Conservation (phyloP, 768 basidiomycete genomes). For the Trichaptum fuscoviolaceum region DNA sequence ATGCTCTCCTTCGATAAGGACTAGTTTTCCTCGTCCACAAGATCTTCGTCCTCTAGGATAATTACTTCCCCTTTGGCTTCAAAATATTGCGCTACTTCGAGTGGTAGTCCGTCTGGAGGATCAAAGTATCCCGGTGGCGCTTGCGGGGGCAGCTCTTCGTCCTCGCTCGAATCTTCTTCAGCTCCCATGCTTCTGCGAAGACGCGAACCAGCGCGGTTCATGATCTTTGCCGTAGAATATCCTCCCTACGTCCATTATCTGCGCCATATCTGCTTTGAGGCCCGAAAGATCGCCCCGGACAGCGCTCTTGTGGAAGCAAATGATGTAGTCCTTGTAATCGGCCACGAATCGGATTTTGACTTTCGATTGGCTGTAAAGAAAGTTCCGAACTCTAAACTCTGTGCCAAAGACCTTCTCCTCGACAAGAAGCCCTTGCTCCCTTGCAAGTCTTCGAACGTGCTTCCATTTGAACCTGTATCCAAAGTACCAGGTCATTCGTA, state of each 20-base stretch:
- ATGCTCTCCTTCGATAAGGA: no score
- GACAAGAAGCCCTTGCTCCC: background rate
- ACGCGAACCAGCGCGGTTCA: background rate
- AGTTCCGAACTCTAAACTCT: background rate
- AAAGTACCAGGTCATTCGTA: background rate
- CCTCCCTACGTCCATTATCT: background rate
- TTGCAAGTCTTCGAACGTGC: background rate
- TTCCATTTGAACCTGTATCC: background rate
- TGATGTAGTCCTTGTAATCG: background rate
- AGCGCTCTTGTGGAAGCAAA: background rate
- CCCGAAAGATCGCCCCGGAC: background rate
- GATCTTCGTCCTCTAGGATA: no score
- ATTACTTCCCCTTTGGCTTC: no score
- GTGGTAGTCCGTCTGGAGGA: no score
- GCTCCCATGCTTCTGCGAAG: background rate
- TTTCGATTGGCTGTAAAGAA: background rate
- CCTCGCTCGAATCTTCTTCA: background rate
- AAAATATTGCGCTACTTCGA: no score
- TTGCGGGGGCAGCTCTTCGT: background rate
- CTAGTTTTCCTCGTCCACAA: no score
- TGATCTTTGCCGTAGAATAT: background rate
- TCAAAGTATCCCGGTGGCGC: background rate
- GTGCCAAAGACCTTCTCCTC: background rate
- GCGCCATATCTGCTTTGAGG: background rate
- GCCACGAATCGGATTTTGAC: background rate